Evolutionary conservation across 2,329 filamentous ascomycete genomes (phyloP), one percentile per base, ranked within the genome.

Genomic region (Verticillium longisporum): DNA sequence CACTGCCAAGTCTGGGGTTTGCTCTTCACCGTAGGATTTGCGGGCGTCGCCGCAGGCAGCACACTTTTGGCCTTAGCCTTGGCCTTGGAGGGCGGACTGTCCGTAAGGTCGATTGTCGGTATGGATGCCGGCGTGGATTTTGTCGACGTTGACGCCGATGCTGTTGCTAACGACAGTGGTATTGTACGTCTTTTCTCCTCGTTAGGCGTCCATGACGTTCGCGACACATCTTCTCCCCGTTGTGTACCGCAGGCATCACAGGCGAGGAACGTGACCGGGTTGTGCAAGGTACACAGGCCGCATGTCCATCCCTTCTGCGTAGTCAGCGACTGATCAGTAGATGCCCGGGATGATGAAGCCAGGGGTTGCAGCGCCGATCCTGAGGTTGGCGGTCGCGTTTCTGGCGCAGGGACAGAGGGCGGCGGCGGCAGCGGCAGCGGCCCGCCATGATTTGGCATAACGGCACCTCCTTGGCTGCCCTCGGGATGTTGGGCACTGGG

Each of bases 251-350:
- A 88, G 5, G 81, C 84, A 63, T 84, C 83, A 67, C 85, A 88
- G 65, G 74, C 79, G 32, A 83, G 72, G 63, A 74, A 83, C n/a
- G 65, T 72, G 9, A 70, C 62, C 1, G 80, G 79, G 65, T 88
- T 88, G 61, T 80, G 75, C 26, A 87, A 72, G 0, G 85, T 88
- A 67, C 85, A 88, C 13, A 78, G 69, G 21, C 71, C 68, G 66
- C 85, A 88, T 10, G 74, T 75, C 85, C 85, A 88, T 33, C 70
- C 71, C 53, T 58, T 66, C 57, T 67, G 58, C 54, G 61, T 54
- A 18, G 57, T 54, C 26, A 59, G 18, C 37, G 61, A 50, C 26
- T 60, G 53, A 1, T 21, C 15, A 5, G 61, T 38, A 2, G 56
- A 45, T 38, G 61, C 31, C 10, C 36, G 38, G 38, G 10, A 50